Evolutionary conservation across 208 protist species (phyloP), one percentile per base, ranked within the genome.

Genomic region (Balamuthia mandrillaris): DNA sequence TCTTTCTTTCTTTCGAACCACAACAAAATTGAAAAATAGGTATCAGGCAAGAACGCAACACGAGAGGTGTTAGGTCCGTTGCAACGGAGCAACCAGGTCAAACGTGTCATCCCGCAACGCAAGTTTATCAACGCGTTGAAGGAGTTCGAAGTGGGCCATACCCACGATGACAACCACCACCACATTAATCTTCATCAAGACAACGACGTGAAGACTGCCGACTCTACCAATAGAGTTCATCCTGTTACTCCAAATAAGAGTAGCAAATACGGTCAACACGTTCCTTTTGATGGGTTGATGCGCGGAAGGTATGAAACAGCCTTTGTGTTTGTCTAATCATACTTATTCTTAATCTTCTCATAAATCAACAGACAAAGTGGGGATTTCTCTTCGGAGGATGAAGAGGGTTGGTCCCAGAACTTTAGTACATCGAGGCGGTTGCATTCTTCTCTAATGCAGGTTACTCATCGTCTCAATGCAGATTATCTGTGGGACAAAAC

Each of bases 401-500:
- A 44, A 2, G 31, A 33, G 52, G 49, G 41, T 24, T 54, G 41
- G 31, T 83, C 75, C 49, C n/a, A n/a, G n/a, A n/a, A n/a, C n/a
- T n/a, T n/a, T n/a, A n/a, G n/a, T n/a, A 83, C 54, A 27, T 68
- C 52, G 51, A 49, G 75, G n/a, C 31, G 56, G 33, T 44, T 83
- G 3, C 75, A 83, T 83, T 83, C 75, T 3, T 83, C 75, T 24
- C 21, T 83, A 14, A 83, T 83, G 29, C 75, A 83, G 39, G 75
- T 83, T 3, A 35, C 54, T 1, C 75, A 83, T 37, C 39, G 61
- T 49, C 52, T 83, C 52, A 83, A 83, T 16, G 75, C 75, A 35
- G 75, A 83, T 41, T 68, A 65, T 31, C 54, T 83, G 4, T 83
- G 75, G 75, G 75, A 83, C 2, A 79, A 44, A 31, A 56, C 52